Percentiles rank a stretch among this genome's conserved stretches.
These are phyloP conservation scores for Suillus subalutaceus DNA, from an alignment of 768 basidiomycete genomes.

Conservation along the genomic window DNA sequence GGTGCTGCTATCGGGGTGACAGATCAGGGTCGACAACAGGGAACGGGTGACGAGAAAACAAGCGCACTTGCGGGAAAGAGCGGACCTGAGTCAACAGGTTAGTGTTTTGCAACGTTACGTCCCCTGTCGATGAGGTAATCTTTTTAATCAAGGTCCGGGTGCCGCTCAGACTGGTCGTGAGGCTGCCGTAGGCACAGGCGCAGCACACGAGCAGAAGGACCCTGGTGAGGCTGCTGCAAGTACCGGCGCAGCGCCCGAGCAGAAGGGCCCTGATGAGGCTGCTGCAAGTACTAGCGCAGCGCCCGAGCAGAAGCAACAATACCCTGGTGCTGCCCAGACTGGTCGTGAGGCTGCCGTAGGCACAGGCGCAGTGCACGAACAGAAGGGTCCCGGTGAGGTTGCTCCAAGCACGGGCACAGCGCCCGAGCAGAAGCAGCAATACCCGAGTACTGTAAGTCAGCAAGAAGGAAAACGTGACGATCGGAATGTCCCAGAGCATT, in stretches of 20 bases:
- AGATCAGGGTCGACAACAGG: not conserved
- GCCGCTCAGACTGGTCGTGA: not conserved
- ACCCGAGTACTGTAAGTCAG: not conserved
- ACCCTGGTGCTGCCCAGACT: no score
- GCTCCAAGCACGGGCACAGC: not conserved
- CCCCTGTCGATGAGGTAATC: not conserved
- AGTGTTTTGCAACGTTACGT: not conserved
- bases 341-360: not conserved
- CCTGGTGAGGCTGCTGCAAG: not conserved
- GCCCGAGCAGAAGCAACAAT: not conserved
- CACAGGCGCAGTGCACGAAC: not conserved
- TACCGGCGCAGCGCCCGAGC: not conserved
- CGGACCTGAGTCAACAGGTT: not conserved
- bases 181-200: not conserved
- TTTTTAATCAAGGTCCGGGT: not conserved
- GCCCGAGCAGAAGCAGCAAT: not conserved
- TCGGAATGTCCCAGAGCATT: not conserved
- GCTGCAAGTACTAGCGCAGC: not conserved
- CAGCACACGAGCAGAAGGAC: not conserved
- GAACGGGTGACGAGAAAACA: not conserved
- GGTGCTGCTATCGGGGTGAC: not conserved
- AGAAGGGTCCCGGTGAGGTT: not conserved
- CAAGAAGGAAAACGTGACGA: conserved; percentile 2
- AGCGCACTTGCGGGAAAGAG: not conserved
- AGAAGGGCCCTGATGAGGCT: not conserved